Evolutionary conservation across 495 filamentous ascomycete genomes (phyloP).

Genomic region (Aspergillus nidulans): DNA sequence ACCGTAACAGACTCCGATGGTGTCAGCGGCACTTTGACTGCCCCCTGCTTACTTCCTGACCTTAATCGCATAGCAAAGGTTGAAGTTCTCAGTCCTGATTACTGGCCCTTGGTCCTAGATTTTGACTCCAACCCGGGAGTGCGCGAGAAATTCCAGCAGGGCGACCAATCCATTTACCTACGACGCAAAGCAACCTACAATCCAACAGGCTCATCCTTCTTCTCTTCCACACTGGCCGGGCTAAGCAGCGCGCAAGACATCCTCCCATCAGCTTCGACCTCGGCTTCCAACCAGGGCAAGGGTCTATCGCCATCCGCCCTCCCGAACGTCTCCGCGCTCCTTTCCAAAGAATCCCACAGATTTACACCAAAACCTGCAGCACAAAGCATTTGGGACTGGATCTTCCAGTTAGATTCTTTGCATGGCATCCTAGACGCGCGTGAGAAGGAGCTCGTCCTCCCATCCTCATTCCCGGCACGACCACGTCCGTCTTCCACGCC

Average conservation of each 20-base stretch:
- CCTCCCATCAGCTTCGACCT: conserved; percentile 25
- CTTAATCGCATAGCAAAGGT: conserved; percentile 63
- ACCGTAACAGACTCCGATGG: conserved; percentile 50
- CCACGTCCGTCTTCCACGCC: conserved; percentile 15
- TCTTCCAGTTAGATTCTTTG: conserved; percentile 64
- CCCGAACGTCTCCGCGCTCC: conserved; percentile 20
- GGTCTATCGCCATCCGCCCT: conserved; percentile 28
- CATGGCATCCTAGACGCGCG: conserved; percentile 60
- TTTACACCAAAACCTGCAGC: conserved; percentile 30
- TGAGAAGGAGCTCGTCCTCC: conserved; percentile 71
- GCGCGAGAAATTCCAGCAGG: conserved; percentile 61
- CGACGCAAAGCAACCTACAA: conserved; percentile 70
- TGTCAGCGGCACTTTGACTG: conserved; percentile 35
- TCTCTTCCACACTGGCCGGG: conserved; percentile 64
- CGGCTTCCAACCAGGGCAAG: conserved; percentile 26
- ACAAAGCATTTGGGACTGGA: conserved; percentile 62
- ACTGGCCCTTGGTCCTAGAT: conserved; percentile 83
- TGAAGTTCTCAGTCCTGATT: conserved; percentile 62
- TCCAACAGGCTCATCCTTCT: conserved; percentile 60
- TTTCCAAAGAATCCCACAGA: conserved; percentile 20
- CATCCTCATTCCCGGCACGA: conserved; percentile 42
- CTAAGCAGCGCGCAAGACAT: conserved; percentile 39
- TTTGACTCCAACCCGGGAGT: conserved; percentile 61
- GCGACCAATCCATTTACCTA: conserved; percentile 74
- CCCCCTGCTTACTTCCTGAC: conserved; percentile 83